Percentiles rank a stretch among this genome's conserved stretches.
phyloP scores from a whole-genome alignment of 176 grass and related monocot species.

The Carex scoparia region DNA sequence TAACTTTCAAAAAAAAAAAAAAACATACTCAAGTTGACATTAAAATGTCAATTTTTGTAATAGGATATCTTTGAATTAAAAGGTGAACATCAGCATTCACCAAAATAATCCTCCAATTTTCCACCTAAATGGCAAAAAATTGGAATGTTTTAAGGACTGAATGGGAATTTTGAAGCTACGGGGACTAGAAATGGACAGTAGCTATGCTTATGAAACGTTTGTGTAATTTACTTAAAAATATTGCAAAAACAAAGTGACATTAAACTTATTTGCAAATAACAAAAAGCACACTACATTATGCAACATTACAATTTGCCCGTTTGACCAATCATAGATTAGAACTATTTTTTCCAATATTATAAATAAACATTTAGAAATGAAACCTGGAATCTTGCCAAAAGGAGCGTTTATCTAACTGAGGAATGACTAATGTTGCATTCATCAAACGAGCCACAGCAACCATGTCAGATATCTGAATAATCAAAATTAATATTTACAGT shows the following conservation, averaged over 20 bases:
- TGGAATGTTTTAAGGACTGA: background rate
- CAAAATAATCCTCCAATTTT: background rate
- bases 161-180: background rate
- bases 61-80: background rate
- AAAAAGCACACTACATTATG: background rate
- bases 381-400: slow-evolving; percentile 98
- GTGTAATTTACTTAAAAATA: background rate
- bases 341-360: background rate
- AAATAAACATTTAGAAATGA: slow-evolving; percentile 23
- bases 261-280: background rate
- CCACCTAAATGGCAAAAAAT: background rate
- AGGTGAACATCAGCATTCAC: slow-evolving; percentile 1
- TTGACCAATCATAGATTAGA: background rate
- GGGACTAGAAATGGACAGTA: background rate
- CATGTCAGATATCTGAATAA: slow-evolving; percentile 82
- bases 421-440: slow-evolving; percentile 93
- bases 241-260: background rate
- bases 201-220: background rate
- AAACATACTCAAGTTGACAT: background rate
- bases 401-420: slow-evolving; percentile 82
- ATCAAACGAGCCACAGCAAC: slow-evolving; percentile 84
- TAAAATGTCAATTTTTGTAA: background rate
- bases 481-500: background rate
- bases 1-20: background rate
- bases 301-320: background rate